Base-by-base conservation (phyloP, 371 early-diverging fungal genomes). In the Saksenaea oblongispora region DNA sequence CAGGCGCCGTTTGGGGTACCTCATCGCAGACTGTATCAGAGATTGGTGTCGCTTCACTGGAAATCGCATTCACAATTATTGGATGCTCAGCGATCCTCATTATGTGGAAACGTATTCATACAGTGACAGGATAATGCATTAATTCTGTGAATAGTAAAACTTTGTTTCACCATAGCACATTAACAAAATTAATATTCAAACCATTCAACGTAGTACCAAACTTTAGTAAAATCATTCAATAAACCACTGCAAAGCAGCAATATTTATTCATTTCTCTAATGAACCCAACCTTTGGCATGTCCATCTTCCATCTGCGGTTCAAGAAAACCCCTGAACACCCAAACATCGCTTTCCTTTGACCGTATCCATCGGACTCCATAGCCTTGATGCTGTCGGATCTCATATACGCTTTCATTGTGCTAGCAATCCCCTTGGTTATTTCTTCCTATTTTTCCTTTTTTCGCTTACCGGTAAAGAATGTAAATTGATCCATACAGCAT, bases 271-370 rank as follows among this genome's bases (percentile, higher is more conserved):
- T 13, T 41, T 41, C 42, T 15, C 71, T 62, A 79, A 64, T 79
- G 79, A n/a, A 73, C 28, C 79, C 79, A 79, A 35, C 71, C 70
- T 37, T 61, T 62, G 14, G 58, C 17, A 69, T 79, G 79, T 1
- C 79, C 79, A 58, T 76, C 70, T 55, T 67, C 64, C 74, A 73
- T 75, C 37, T 71, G 79, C 41, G 79, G 79, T 54, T 79, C 79
- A 27, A 79, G 58, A 59, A 79, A 79, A 3, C 79, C 79, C 24
- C 79, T 67, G 65, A 79, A 79, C 15, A 59, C 35, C 73, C 69
- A 71, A 18, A 8, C 11, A n/a, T 41, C 36, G 2, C 54, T 34
- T 39, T 36, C 42, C 14, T 64, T 26, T 1, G 22, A 13, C 15
- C 37, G 57, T 22, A 41, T 54, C 79, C 79, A 79, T 24, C 79